Evolutionary conservation across 495 filamentous ascomycete genomes (phyloP), one percentile per base, ranked within the genome.

Genomic region (Tuber magnatum): DNA sequence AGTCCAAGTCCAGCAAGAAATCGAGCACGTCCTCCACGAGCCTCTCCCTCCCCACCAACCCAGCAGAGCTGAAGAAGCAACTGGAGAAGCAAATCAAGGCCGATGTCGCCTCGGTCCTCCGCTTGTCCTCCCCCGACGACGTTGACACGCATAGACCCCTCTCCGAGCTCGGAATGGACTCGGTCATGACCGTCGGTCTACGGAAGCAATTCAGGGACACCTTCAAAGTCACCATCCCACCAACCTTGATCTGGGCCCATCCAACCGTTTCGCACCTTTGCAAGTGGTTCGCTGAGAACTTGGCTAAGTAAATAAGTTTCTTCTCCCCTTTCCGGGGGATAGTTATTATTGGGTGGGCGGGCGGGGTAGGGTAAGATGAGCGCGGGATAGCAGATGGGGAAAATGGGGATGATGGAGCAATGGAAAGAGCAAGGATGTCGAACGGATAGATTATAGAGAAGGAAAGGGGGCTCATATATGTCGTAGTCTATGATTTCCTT

Each of bases 161-260:
- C 22, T 71, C 79, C 8, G 85, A 87, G 73, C 61, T 86, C 38
- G 86, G 86, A 0, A 75, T 87, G 16, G 86, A 86, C 77, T 82
- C 78, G 20, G 85, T 87, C 48, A 86, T 87, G 86, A 86, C 82
- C 1, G 83, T 85, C 20, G 74, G 69, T 16, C 77, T 87, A 61
- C 76, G 85, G 22, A 79, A 68, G n/a, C 73, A 86, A 76, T 73
- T 87, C 71, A 84, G 85, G 82, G 76, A 80, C 69, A 71, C 74
- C 10, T 74, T 86, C 22, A 78, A 80, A 48, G 79, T 86, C 35
- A 86, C 83, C 71, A 82, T 86, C 42, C 83, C 84, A 70, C 85
- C 84, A 32, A 86, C 85, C 8, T 73, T 87, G 73, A 82, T 78
- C 7, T 86, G 85, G 85, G 82, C 74, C 39, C 76, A 81, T 72